A percentile compares a stretch with the other conserved stretches of the same genome.
Conservation (phyloP, 495 filamentous ascomycete genomes). For the Annulohypoxylon maeteangense region DNA sequence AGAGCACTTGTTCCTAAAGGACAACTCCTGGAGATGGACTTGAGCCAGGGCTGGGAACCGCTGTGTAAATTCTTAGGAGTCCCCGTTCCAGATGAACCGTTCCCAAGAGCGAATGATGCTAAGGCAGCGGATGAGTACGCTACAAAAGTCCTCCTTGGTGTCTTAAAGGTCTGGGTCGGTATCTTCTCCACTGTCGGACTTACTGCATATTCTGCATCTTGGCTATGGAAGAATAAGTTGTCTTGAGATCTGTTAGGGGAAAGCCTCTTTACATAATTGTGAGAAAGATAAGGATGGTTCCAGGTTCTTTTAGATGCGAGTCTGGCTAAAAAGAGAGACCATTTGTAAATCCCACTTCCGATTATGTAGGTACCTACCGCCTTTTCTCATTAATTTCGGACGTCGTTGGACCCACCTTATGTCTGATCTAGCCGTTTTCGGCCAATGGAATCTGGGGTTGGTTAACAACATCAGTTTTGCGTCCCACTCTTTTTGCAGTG, state of each 20-base stretch:
- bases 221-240: conserved; percentile 12
- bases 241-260: background rate
- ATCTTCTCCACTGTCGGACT: conserved; percentile 23
- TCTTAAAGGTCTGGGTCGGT: conserved; percentile 27
- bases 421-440: too few species aligned
- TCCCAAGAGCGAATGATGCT: conserved; percentile 47
- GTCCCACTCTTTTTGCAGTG: too few species aligned
- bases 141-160: conserved; percentile 19
- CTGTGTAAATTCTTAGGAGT: conserved; percentile 55
- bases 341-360: too few species aligned
- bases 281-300: too few species aligned
- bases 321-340: too few species aligned
- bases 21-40: conserved; percentile 54
- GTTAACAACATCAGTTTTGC: too few species aligned
- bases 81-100: conserved; percentile 53
- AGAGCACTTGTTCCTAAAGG: conserved; percentile 53
- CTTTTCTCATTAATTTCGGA: too few species aligned
- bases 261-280: too few species aligned
- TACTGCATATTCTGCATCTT: conserved; percentile 11
- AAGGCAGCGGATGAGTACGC: conserved; percentile 36
- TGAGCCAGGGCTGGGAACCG: conserved; percentile 57
- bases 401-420: too few species aligned
- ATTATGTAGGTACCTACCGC: too few species aligned
- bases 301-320: too few species aligned
- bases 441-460: too few species aligned